Base-by-base conservation (phyloP, 2,329 filamentous ascomycete species). In the Neobulgaria alba region DNA sequence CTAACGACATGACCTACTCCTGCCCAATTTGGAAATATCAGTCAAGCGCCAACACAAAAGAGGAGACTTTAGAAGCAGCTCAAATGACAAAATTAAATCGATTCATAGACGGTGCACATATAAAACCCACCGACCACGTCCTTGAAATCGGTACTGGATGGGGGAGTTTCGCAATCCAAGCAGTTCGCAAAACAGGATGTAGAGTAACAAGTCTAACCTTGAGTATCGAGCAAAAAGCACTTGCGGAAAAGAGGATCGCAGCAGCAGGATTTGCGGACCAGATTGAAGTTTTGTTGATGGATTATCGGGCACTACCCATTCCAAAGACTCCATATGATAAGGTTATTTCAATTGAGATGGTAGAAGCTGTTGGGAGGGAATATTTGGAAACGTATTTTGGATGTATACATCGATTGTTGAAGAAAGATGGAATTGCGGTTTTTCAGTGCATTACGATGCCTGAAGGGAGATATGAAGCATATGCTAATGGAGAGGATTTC, bases 371-470 rank as follows among this genome's bases (percentile, higher is more conserved):
- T 0, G 82, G 82, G 3, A 66, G 71, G 38, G 77, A 82, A 54
- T 85, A 75, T 50, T 60, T 87, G 21, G 66, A 69, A 15, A 79
- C 73, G 2, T 87, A 85, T 56, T 87, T 87, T 56, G 62, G 66
- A 14, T 75, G 73, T 49, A 67, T 87, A 37, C 66, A 85, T 51
- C 65, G 66, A 42, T 59, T 85, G 21, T 60, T 87, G 32, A 85
- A 86, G 60, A 69, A 67, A 35, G 68, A 80, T 12, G 77, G 80
- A 1, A 72, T 85, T 32, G 79, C 76, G 5, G 74, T 82, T 35
- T 84, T 87, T 59, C 82, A 86, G 58, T 85, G 81, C 60, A 86
- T 85, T 55, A 86, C 82, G 2, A 85, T 85, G 73, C 81, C 81
- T 0, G 79, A 86, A 55, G 65, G 70, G 29, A 69, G 79, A 38